These are phyloP conservation scores for Suillus bovinus DNA, from an alignment of 768 basidiomycete species.

Conservation along the genomic window DNA sequence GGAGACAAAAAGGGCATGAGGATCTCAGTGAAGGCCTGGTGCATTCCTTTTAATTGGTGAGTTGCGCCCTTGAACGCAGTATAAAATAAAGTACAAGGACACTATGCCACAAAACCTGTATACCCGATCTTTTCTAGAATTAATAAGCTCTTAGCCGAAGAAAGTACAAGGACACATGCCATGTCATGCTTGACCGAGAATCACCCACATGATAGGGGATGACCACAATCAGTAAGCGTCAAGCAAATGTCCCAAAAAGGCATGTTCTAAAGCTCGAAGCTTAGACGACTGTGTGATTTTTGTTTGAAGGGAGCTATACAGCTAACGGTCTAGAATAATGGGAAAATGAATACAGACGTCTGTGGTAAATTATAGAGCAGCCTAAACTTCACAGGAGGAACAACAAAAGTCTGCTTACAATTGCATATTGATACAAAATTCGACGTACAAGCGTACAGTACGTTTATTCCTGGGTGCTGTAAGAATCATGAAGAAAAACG, in stretches of 20 bases:
- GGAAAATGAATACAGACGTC: neutral
- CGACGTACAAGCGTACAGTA: neutral
- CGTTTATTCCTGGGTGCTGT: slow-evolving; percentile 7
- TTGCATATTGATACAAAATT: neutral
- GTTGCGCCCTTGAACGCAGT: neutral
- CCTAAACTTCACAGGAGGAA: neutral
- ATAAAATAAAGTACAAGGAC: slow-evolving; percentile 21
- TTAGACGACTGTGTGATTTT: neutral
- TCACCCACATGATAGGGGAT: slow-evolving; percentile 8
- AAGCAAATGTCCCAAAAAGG: slow-evolving; percentile 33
- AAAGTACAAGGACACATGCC: slow-evolving; percentile 27
- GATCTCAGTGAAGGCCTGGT: neutral
- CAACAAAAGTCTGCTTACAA: slow-evolving; percentile 2
- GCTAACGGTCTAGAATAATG: neutral
- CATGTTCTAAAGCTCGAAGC: slow-evolving; percentile 17
- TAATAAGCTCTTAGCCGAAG: slow-evolving; percentile 24
- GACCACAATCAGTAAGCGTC: slow-evolving; percentile 23
- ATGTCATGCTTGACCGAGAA: slow-evolving; percentile 9
- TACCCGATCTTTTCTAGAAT: slow-evolving; percentile 8
- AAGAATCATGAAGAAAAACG: slow-evolving; percentile 4
- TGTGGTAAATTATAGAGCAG: neutral
- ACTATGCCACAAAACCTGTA: slow-evolving; percentile 4
- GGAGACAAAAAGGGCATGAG: neutral
- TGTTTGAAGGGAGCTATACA: neutral
- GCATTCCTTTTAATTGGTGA: slow-evolving; percentile 5